Percentiles rank a stretch among this genome's conserved stretches.
Conservation (phyloP, 495 filamentous ascomycete species). For the Penicillium ochrochloron region DNA sequence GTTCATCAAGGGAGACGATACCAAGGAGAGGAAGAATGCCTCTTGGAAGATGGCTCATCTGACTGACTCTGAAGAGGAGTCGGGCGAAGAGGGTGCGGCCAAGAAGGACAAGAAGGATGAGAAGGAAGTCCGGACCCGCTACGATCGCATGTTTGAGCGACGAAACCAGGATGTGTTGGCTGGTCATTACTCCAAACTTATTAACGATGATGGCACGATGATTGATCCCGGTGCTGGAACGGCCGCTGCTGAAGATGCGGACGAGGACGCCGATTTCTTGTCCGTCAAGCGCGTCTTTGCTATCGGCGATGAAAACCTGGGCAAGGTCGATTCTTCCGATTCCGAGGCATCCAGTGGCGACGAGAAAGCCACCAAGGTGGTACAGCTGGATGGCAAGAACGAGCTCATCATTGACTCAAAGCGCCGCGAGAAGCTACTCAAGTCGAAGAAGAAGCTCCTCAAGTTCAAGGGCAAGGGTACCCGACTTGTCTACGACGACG, state of each 20-base stretch:
- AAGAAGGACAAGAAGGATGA: slow-evolving; percentile 55
- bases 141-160: slow-evolving; percentile 95
- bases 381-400: slow-evolving; percentile 58
- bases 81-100: slow-evolving; percentile 54
- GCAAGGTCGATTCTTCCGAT: slow-evolving; percentile 28
- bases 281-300: slow-evolving; percentile 82
- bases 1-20: slow-evolving; percentile 85
- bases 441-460: slow-evolving; percentile 89
- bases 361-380: slow-evolving; percentile 39
- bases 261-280: slow-evolving; percentile 79
- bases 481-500: slow-evolving; percentile 90
- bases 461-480: slow-evolving; percentile 84
- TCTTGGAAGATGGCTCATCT: slow-evolving; percentile 60
- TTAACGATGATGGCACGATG: slow-evolving; percentile 65
- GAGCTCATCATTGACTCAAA: slow-evolving; percentile 87
- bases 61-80: slow-evolving; percentile 54
- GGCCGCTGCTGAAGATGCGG: slow-evolving; percentile 52
- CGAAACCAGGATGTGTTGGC: slow-evolving; percentile 94
- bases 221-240: slow-evolving; percentile 43
- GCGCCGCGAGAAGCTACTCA: slow-evolving; percentile 87
- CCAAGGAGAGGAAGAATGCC: slow-evolving; percentile 86
- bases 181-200: slow-evolving; percentile 85
- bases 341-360: slow-evolving; percentile 28
- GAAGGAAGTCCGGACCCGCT: slow-evolving; percentile 85
- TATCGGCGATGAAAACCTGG: slow-evolving; percentile 51